Evolutionary conservation across 1,139 yeast species (phyloP).

Genomic region (Pichia cactophila): DNA sequence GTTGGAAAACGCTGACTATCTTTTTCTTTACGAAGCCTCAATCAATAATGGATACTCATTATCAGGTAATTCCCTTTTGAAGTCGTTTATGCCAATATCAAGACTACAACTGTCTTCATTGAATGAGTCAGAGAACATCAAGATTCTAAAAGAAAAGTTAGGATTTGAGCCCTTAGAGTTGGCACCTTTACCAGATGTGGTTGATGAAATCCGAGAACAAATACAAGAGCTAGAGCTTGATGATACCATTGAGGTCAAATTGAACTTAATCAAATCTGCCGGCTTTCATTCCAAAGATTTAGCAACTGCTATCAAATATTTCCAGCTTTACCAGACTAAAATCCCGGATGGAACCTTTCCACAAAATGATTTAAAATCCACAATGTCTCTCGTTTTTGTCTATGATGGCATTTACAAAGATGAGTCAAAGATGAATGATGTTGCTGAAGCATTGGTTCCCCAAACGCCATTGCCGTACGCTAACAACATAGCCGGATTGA

Average conservation of each 20-base stretch:
- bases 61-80: constrained; percentile 14
- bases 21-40: constrained; percentile 18
- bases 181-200: constrained; percentile 12
- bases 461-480: constrained; percentile 33
- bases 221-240: constrained; percentile 19
- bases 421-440: constrained; percentile 30
- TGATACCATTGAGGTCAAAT: constrained; percentile 8
- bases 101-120: constrained; percentile 11
- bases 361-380: constrained; percentile 32
- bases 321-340: constrained; percentile 38
- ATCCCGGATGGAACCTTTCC: constrained; percentile 30
- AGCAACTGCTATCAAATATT: constrained; percentile 35
- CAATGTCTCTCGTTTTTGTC: constrained; percentile 32
- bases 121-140: constrained; percentile 12
- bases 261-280: constrained; percentile 25
- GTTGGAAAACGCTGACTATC: constrained; percentile 17
- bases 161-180: constrained; percentile 2
- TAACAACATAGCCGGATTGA: constrained; percentile 36
- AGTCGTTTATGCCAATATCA: constrained; percentile 20
- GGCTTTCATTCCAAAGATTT: constrained; percentile 30
- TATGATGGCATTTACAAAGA: constrained; percentile 36
- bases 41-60: constrained; percentile 11
- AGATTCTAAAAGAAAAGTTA: constrained; percentile 5
- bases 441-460: constrained; percentile 42
- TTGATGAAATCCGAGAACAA: constrained; percentile 15